Evolutionary conservation across 1,284 basidiomycete genomes (phyloP), one percentile per base, ranked within the genome.

Genomic region (Naganishia sp.): DNA sequence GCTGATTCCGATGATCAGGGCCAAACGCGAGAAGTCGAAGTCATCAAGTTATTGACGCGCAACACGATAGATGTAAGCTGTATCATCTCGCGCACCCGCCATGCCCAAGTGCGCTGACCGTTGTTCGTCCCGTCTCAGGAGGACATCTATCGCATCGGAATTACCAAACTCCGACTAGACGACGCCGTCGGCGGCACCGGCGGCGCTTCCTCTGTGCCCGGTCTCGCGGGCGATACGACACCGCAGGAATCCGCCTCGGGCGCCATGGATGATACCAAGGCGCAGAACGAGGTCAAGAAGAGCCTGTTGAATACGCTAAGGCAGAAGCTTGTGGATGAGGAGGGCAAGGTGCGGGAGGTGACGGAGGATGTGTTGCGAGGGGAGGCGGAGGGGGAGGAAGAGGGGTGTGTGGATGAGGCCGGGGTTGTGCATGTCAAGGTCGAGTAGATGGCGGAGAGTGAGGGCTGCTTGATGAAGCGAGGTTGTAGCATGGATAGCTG

Each of bases 1-100:
- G 16, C 52, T 66, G 25, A 54, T 57, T 10, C 33, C 23, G 44
- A n/a, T 25, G 18, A n/a, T 39, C 55, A 76, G 72, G 79, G 78
- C 45, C 78, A 79, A 72, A 78, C 79, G 52, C 74, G 75, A 59
- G 72, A 74, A 63, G 78, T 79, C 46, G 77, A 80, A 69, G 79
- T 99, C 4, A 87, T 97, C 75, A 96, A 94, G 77, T 83, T 99
- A n/a, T 91, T 98, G 72, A 89, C 91, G 1, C 87, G 86, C 68
- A 91, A 88, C 15, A 94, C 92, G 0, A 97, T 99, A 70, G 95
- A 98, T 73, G 80, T 80, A 64, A 53, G 75, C 6, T 39, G 50
- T 23, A 56, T n/a, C 16, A 1, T 55, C 21, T 15, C 36, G 31
- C 18, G 25, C 11, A 11, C 45, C 42, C 23, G 49, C 15, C 33